These are phyloP conservation scores for Plasmodium chabaudi DNA, from an alignment of 169 alveolate species.

Conservation along the genomic window DNA sequence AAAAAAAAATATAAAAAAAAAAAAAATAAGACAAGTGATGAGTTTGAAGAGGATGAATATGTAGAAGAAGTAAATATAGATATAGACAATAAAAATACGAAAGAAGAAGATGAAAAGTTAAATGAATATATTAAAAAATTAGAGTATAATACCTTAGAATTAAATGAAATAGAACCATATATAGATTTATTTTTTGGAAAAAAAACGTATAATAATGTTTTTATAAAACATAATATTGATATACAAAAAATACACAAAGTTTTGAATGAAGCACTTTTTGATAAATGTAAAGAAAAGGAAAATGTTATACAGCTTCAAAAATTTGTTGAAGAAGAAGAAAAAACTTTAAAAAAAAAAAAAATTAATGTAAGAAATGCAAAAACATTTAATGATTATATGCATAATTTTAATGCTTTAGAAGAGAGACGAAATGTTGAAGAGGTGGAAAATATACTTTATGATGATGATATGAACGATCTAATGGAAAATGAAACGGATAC, in stretches of 20 bases:
- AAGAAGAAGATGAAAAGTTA: constrained; percentile 61
- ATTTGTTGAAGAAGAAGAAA: constrained; percentile 55
- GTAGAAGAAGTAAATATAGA: constrained; percentile 37
- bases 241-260: constrained; percentile 32
- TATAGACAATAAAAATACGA: constrained; percentile 50
- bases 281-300: constrained; percentile 48
- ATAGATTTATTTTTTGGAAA: constrained; percentile 68
- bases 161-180: constrained; percentile 33
- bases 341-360: constrained; percentile 27
- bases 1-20: constrained; percentile 15
- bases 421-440: constrained; percentile 30
- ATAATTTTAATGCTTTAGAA: constrained; percentile 19
- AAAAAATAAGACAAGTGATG: background rate
- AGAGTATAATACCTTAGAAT: constrained; percentile 38
- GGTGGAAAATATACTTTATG: constrained; percentile 29
- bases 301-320: constrained; percentile 55
- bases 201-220: constrained; percentile 38
- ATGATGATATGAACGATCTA: background rate
- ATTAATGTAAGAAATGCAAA: constrained; percentile 51
- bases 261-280: constrained; percentile 34
- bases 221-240: constrained; percentile 41
- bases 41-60: constrained; percentile 2
- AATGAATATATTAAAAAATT: constrained; percentile 37
- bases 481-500: background rate
- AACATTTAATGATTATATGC: constrained; percentile 40